Conservation (phyloP, 495 filamentous ascomycete species). For the Mycothermus thermophilus region DNA sequence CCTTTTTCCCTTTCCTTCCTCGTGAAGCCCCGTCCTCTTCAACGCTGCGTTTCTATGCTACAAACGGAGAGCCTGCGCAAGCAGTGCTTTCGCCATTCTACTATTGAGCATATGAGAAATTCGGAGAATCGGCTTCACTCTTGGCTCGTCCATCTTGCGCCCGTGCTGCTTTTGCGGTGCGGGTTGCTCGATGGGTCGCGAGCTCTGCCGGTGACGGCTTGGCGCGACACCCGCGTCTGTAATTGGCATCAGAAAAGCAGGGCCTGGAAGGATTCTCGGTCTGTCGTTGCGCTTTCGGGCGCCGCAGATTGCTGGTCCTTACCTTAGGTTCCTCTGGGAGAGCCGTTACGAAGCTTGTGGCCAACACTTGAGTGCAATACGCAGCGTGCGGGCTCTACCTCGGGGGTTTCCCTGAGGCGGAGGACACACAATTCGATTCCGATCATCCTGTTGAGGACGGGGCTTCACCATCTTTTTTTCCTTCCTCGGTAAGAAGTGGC, state of each 20-base stretch:
- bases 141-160: constrained; percentile 39
- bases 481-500: constrained; percentile 8
- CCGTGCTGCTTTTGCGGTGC: too few relatives aligned
- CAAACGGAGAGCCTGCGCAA: constrained; percentile 53
- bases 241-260: constrained; percentile 99
- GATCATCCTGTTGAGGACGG: constrained; percentile 83
- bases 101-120: constrained; percentile 97
- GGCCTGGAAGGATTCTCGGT: constrained; percentile 36
- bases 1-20: constrained; percentile 29
- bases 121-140: constrained; percentile 75
- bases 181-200: constrained; percentile 25
- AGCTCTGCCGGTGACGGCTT: constrained; percentile 81
- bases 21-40: constrained; percentile 78
- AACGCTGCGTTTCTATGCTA: constrained; percentile 99
- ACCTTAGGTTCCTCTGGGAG: constrained; percentile 64
- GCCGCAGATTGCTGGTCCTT: constrained; percentile 21
- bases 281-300: constrained; percentile 26
- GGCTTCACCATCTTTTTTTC: constrained; percentile 45
- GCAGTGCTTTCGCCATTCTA: constrained; percentile 22
- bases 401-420: constrained; percentile 21
- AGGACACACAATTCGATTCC: constrained; percentile 92
- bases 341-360: constrained; percentile 91
- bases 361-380: constrained; percentile 97
- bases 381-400: constrained; percentile 76
- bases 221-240: constrained; percentile 83